Percentiles rank a stretch among this genome's conserved stretches.
Conservation (phyloP, 768 basidiomycete species). For the Boletus insuetus region DNA sequence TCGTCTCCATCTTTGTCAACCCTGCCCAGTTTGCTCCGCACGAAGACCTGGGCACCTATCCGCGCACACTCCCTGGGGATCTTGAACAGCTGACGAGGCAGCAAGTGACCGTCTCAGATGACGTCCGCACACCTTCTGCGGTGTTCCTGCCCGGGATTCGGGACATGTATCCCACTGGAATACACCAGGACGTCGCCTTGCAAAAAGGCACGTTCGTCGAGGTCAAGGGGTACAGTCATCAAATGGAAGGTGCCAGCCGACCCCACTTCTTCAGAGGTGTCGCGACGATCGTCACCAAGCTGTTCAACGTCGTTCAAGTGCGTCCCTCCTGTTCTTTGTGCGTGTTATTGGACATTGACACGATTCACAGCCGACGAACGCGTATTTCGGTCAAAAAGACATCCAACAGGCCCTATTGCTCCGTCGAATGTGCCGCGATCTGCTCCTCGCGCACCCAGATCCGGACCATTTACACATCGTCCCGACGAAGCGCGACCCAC, state of each 20-base stretch:
- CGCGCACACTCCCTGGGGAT: conserved; percentile 79
- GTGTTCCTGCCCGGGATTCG: conserved; percentile 77
- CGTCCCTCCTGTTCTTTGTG: no score
- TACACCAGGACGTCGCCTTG: conserved; percentile 65
- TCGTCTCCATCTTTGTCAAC: conserved; percentile 96
- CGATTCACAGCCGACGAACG: conserved; percentile 63
- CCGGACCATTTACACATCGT: conserved; percentile 78
- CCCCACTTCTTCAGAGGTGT: conserved; percentile 96
- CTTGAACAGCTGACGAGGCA: conserved; percentile 55
- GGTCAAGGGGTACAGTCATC: conserved; percentile 84
- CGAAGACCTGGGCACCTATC: conserved; percentile 90
- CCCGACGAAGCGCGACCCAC: conserved; percentile 72
- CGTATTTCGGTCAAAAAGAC: conserved; percentile 98
- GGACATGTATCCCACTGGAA: conserved; percentile 94
- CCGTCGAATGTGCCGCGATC: conserved; percentile 71
- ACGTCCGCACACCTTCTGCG: conserved; percentile 50
- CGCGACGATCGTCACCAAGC: conserved; percentile 90
- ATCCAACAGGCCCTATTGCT: conserved; percentile 94
- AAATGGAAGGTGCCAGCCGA: conserved; percentile 88
- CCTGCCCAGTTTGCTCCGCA: conserved; percentile 96
- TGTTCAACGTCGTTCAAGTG: conserved; percentile 91
- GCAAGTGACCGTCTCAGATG: conserved; percentile 25
- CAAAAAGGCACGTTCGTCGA: conserved; percentile 92
- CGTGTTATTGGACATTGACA: neutral
- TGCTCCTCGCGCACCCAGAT: conserved; percentile 76